A percentile compares a stretch with the other conserved stretches of the same genome.
These are phyloP conservation scores for Santalum album DNA, from an alignment of 164 flowering plant species.

Conservation along the genomic window DNA sequence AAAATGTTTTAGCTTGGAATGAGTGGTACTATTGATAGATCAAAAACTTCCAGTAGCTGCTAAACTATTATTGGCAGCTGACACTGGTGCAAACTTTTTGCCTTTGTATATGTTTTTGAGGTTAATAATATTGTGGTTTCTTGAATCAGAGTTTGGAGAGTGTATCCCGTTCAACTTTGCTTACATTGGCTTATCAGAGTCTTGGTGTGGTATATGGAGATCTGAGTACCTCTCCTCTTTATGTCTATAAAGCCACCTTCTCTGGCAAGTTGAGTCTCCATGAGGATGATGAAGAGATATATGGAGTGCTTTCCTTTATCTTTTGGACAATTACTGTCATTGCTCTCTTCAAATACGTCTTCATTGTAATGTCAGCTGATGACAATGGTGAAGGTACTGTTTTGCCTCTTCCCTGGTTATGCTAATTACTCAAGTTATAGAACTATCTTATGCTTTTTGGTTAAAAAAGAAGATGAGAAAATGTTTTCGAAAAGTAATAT, in stretches of 20 bases:
- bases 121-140: no score
- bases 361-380: slow-evolving; percentile 58
- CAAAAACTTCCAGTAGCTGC: no score
- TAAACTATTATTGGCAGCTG: no score
- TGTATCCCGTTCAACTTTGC: no score
- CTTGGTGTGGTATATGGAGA: slow-evolving; percentile 81
- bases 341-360: slow-evolving; percentile 58
- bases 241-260: slow-evolving; percentile 68
- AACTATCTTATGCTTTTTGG: no score
- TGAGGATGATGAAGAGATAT: slow-evolving; percentile 58
- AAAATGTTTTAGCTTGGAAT: no score
- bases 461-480: no score
- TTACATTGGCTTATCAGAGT: slow-evolving; percentile 55
- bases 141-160: no score
- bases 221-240: slow-evolving; percentile 74
- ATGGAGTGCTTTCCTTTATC: slow-evolving; percentile 63
- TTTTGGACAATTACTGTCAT: slow-evolving; percentile 67
- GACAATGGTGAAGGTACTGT: slow-evolving; percentile 82
- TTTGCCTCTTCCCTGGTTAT: neutral
- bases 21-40: no score
- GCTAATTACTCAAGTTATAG: neutral
- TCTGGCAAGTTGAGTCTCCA: slow-evolving; percentile 51
- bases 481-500: no score
- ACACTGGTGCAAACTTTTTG: no score
- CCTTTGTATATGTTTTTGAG: no score